Base-by-base conservation (phyloP, 495 filamentous ascomycete genomes). In the Hypoxylon lienhwacheense region DNA sequence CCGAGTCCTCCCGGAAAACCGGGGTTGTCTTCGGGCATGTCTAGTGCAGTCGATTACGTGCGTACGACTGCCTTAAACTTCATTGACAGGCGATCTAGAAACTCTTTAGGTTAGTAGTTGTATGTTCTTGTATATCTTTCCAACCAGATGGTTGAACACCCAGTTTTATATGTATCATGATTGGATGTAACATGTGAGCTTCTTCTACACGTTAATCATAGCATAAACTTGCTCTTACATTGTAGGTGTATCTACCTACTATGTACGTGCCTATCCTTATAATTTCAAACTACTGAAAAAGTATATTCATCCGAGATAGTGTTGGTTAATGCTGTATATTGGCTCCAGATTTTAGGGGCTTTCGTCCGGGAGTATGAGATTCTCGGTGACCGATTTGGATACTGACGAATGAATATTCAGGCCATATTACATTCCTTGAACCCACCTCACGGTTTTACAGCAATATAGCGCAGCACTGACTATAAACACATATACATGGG, bases 311-410 rank as follows among this genome's bases (percentile, higher is more conserved):
- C 55, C 55, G 44, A 53, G 28, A 53, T 44, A 28, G 33, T 16
- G 22, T 8, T 47, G 12, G 20, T 16, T 26, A 33, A 40, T 41
- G 42, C 31, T 21, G 26, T 29, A 36, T 43, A 15, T 35, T 49
- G 21, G 2, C 37, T 31, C 34, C 39, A 45, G 22, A 42, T 29
- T 35, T 36, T 44, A 25, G 37, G 37, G 29, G 25, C n/a, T n/a
- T 48, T 53, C 32, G 31, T 25, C 22, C 11, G 22, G 25, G 11
- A 14, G n/a, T 11, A 26, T 8, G 7, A 26, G 17, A 6, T 45
- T 45, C 50, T 60, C 56, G 49, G 56, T 60, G 31, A 54, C 56
- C 32, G 28, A 50, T 39, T 54, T 50, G 33, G 49, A n/a, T 49
- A 53, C 56, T 54, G 14, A 50, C 45, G 34, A 29, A 42, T 32